Percentiles rank a stretch among this genome's conserved stretches.
phyloP scores from a whole-genome alignment of 2,329 filamentous ascomycete genomes.

The Aspergillus brasiliensis region DNA sequence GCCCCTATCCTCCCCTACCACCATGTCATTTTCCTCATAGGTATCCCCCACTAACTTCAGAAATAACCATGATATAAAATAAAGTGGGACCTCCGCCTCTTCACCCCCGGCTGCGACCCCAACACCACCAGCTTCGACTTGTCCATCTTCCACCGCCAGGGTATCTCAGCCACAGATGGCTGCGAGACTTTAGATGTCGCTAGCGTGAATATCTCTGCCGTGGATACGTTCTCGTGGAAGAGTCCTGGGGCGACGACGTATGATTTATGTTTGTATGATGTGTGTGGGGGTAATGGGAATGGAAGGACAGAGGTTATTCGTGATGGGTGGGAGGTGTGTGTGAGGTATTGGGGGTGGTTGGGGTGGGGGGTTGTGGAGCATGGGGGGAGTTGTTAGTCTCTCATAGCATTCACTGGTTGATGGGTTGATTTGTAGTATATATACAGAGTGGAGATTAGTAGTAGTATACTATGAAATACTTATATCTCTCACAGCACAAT shows the following conservation, averaged over 20 bases:
- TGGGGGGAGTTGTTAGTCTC: neutral
- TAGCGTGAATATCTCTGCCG: constrained; percentile 3
- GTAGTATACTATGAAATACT: too few species aligned
- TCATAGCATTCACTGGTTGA: neutral
- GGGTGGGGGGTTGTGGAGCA: constrained; percentile 24
- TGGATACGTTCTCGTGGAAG: constrained; percentile 32
- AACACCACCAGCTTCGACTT: constrained; percentile 21
- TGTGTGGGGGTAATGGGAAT: neutral
- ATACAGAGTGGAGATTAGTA: neutral
- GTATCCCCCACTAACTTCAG: neutral
- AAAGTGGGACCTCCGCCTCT: constrained; percentile 36
- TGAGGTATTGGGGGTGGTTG: constrained; percentile 23
- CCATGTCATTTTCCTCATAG: neutral
- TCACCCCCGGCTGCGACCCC: constrained; percentile 32
- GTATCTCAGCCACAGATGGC: neutral
- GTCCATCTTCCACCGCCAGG: constrained; percentile 24
- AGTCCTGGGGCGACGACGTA: constrained; percentile 18
- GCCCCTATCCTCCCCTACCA: neutral
- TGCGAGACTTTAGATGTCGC: neutral
- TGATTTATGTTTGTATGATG: constrained; percentile 28
- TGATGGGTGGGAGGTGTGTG: constrained; percentile 30
- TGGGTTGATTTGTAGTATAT: neutral
- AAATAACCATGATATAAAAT: constrained; percentile 10
- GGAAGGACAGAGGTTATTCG: constrained; percentile 18
- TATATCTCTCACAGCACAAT: constrained; percentile 26